A percentile compares a stretch with the other conserved stretches of the same genome.
Evolutionary conservation across 495 filamentous ascomycete species (phyloP).

Genomic region (Penicillium coprophilum): DNA sequence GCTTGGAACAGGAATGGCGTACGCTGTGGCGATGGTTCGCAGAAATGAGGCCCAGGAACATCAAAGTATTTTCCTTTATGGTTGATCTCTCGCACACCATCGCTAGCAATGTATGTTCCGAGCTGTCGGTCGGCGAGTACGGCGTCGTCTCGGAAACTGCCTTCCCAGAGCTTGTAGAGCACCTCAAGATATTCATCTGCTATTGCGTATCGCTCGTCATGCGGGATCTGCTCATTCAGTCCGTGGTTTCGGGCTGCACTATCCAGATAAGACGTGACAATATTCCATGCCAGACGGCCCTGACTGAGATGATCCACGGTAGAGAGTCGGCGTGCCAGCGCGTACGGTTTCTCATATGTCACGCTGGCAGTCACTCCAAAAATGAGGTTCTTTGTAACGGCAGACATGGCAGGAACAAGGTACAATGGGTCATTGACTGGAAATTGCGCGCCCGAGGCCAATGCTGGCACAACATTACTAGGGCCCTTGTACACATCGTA

Average conservation of each 20-base stretch:
- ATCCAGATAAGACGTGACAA: constrained; percentile 61
- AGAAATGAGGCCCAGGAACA: constrained; percentile 57
- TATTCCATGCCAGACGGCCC: constrained; percentile 58
- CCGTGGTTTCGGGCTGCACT: constrained; percentile 57
- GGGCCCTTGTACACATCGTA: constrained; percentile 40
- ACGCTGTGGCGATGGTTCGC: constrained; percentile 56
- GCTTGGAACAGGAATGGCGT: constrained; percentile 59
- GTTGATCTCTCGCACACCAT: constrained; percentile 53
- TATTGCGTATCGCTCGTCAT: constrained; percentile 59
- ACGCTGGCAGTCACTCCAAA: constrained; percentile 53
- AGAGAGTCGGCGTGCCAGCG: constrained; percentile 55
- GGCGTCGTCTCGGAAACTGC: constrained; percentile 60
- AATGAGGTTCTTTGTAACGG: constrained; percentile 53
- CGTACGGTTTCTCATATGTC: constrained; percentile 62
- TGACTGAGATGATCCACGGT: constrained; percentile 61
- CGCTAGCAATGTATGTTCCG: constrained; percentile 51
- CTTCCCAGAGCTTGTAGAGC: constrained; percentile 61
- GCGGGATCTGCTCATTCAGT: constrained; percentile 46
- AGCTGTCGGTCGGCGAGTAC: constrained; percentile 47
- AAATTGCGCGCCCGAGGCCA: constrained; percentile 34
- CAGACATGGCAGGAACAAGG: constrained; percentile 54
- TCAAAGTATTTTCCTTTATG: constrained; percentile 58
- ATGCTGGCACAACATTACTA: constrained; percentile 26
- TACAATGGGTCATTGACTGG: constrained; percentile 47
- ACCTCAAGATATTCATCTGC: constrained; percentile 61